These are phyloP conservation scores for Phytophthora europaea DNA, from an alignment of 352 stramenopile species.

Conservation along the genomic window DNA sequence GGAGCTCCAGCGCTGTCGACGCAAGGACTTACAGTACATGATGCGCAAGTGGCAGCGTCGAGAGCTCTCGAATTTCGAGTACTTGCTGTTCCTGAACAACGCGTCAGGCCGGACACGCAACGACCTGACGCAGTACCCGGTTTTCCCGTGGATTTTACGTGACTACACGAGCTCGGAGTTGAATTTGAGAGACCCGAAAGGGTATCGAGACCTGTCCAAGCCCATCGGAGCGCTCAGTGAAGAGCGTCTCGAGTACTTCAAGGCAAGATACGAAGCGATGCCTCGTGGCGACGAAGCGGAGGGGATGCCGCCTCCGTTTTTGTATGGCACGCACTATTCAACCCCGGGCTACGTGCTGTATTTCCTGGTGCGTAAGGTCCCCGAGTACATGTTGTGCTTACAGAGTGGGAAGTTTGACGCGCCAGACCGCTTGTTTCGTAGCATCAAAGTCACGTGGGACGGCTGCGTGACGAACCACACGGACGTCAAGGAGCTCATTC, in stretches of 20 bases:
- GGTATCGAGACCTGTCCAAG: constrained; percentile 94
- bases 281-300: constrained; percentile 81
- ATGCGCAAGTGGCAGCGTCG: constrained; percentile 75
- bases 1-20: constrained; percentile 52
- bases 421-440: constrained; percentile 97
- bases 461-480: constrained; percentile 85
- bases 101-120: constrained; percentile 82
- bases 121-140: constrained; percentile 94
- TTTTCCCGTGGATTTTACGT: constrained; percentile 96
- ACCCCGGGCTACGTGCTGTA: constrained; percentile 97
- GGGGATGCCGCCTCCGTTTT: constrained; percentile 93
- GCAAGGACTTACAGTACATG: constrained; percentile 65
- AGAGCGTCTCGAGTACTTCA: constrained; percentile 90
- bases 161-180: constrained; percentile 89
- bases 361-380: constrained; percentile 97
- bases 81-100: constrained; percentile 90
- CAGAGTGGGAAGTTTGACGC: constrained; percentile 99
- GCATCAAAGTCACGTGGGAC: constrained; percentile 94
- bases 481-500: constrained; percentile 99
- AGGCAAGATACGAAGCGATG: constrained; percentile 92
- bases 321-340: constrained; percentile 97
- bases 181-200: constrained; percentile 78
- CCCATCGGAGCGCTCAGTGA: constrained; percentile 95
- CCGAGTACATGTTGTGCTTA: constrained; percentile 96
- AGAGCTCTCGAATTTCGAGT: constrained; percentile 96